A percentile compares a stretch with the other conserved stretches of the same genome.
phyloP scores from a whole-genome alignment of 495 filamentous ascomycete genomes.

The Emericellopsis terricola region DNA sequence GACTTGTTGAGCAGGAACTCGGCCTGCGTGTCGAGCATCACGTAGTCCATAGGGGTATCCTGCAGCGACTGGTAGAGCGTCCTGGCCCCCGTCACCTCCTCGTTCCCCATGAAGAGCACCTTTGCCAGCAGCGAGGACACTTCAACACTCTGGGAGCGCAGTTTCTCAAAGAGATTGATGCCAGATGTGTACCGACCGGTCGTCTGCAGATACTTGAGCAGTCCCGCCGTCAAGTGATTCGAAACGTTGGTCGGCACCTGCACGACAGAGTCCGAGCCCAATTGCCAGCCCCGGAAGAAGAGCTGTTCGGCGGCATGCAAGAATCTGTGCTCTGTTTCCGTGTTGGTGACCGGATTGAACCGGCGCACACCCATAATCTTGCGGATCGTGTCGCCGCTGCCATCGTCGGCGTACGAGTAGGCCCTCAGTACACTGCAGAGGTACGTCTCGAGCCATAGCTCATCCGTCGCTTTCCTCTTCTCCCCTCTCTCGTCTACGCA shows the following conservation, averaged over 20 bases:
- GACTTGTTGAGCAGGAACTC: constrained; percentile 84
- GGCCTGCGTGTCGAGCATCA: constrained; percentile 83
- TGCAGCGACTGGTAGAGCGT: constrained; percentile 75
- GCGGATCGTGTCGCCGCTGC: constrained; percentile 74
- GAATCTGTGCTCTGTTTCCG: constrained; percentile 92
- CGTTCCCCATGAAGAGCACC: constrained; percentile 81
- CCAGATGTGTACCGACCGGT: constrained; percentile 90
- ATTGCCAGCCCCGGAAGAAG: constrained; percentile 88
- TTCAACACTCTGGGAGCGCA: constrained; percentile 77
- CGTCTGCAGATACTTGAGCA: constrained; percentile 92
- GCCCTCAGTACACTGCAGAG: constrained; percentile 83
- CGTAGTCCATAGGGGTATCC: constrained; percentile 88
- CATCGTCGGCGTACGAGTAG: constrained; percentile 92
- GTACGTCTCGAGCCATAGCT: constrained; percentile 93
- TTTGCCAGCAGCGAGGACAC: constrained; percentile 83
- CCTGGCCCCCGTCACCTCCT: constrained; percentile 86
- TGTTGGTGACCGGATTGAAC: constrained; percentile 95
- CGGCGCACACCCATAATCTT: constrained; percentile 86
- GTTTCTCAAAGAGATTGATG: constrained; percentile 94
- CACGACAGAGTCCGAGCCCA: constrained; percentile 92
- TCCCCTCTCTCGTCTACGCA: constrained; percentile 93
- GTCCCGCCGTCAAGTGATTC: constrained; percentile 83
- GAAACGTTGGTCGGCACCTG: constrained; percentile 94
- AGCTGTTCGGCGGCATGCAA: constrained; percentile 85
- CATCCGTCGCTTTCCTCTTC: constrained; percentile 78